A percentile compares a stretch with the other conserved stretches of the same genome.
Conservation (phyloP, 2,329 filamentous ascomycete species). For the Eutypella sp. region DNA sequence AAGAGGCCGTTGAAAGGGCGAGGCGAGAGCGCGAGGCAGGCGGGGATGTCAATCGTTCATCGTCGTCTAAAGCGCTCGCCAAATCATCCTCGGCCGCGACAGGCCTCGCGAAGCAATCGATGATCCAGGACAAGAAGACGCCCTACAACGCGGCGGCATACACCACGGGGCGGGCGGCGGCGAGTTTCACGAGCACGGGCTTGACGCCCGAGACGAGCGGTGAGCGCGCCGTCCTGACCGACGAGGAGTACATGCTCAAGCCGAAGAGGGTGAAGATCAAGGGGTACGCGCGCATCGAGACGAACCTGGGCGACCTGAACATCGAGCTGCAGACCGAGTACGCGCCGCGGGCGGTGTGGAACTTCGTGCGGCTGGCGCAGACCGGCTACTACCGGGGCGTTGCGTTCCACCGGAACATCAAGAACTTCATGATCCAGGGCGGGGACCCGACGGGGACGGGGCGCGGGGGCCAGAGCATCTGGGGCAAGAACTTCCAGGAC, state of each 20-base stretch:
- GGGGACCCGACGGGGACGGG: slow-evolving; percentile 92
- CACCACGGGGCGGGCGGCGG: slow-evolving; percentile 85
- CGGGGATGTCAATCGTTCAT: slow-evolving; percentile 51
- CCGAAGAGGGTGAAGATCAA: slow-evolving; percentile 83
- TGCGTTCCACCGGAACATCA: slow-evolving; percentile 87
- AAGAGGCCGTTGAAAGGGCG: slow-evolving; percentile 88
- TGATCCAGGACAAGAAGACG: slow-evolving; percentile 52
- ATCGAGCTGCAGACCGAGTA: slow-evolving; percentile 87
- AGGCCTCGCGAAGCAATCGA: slow-evolving; percentile 31
- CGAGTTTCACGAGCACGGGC: slow-evolving; percentile 92
- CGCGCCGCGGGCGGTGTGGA: slow-evolving; percentile 92
- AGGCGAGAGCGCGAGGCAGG: slow-evolving; percentile 65
- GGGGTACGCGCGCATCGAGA: slow-evolving; percentile 86
- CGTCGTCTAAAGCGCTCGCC: slow-evolving; percentile 38
- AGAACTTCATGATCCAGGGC: slow-evolving; percentile 96
- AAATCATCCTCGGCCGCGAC: slow-evolving; percentile 27
- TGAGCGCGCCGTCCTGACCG: slow-evolving; percentile 78
- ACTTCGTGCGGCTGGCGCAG: slow-evolving; percentile 83
- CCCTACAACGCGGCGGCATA: slow-evolving; percentile 85
- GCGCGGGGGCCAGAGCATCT: slow-evolving; percentile 82
- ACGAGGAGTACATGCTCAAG: slow-evolving; percentile 96
- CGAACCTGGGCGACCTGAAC: slow-evolving; percentile 78
- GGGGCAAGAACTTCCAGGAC: slow-evolving; percentile 91
- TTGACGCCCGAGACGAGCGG: slow-evolving; percentile 86
- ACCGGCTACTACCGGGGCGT: slow-evolving; percentile 86